phyloP scores from a whole-genome alignment of 306 rosid species.

The Malus orientalis region DNA sequence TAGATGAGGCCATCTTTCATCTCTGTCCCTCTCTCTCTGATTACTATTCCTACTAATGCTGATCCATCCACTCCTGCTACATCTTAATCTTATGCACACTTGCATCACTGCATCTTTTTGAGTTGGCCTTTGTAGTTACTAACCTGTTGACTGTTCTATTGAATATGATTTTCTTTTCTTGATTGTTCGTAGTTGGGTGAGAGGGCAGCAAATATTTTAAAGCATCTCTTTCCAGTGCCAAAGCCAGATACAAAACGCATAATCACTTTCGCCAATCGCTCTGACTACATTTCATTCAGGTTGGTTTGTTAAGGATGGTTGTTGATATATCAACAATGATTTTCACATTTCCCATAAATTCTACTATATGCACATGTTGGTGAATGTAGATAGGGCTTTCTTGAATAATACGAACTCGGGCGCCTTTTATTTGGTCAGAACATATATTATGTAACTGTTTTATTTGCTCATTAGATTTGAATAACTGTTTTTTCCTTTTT shows the following conservation, averaged over 20 bases:
- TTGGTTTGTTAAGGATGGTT: conserved; percentile 16
- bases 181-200: conserved; percentile 61
- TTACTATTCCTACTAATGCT: neutral
- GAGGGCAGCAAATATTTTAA: conserved; percentile 73
- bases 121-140: neutral
- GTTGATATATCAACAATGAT: neutral
- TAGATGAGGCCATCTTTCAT: neutral
- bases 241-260: conserved; percentile 88
- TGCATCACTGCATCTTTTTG: neutral
- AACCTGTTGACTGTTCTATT: neutral
- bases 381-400: neutral
- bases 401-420: neutral
- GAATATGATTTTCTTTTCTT: conserved; percentile 8
- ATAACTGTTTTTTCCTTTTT: neutral
- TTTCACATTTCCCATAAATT: neutral
- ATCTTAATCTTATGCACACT: neutral
- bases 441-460: neutral
- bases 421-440: neutral
- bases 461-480: neutral
- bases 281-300: conserved; percentile 89
- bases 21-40: neutral
- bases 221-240: conserved; percentile 85
- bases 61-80: neutral
- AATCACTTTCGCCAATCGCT: conserved; percentile 68
- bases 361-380: neutral